Evolutionary conservation across 768 basidiomycete genomes (phyloP), one percentile per base, ranked within the genome.

Genomic region (Naematelia aurantialba): DNA sequence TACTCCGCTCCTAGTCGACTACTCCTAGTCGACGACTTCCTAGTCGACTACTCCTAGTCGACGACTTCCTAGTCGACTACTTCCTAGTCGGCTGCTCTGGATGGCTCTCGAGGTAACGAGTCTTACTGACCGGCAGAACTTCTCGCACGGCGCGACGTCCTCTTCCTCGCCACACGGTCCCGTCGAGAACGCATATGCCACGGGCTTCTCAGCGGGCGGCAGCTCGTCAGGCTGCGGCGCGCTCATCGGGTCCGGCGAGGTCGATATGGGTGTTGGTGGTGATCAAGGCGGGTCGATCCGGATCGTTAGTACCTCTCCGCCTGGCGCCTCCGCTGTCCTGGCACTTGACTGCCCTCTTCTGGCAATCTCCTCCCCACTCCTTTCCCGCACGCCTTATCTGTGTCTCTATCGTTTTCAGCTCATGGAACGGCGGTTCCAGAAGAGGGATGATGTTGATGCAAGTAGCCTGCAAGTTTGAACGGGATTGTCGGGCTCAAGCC

Each of bases 211-310:
- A 8, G 67, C 78, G 5, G 81, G 80, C 3, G 81, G 81, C 4
- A 79, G 79, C n/a, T 78, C 76, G 55, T 81, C 80, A 3, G 81
- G 81, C 11, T 80, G 79, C 52, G 80, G 78, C 8, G 78, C 76
- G 5, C 77, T 81, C n/a, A 68, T 82, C 5, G 79, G 77, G 0
- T 63, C 70, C 2, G 79, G 78, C 11, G 74, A 72, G 25, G 79
- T 77, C 13, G 80, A 81, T 54, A 72, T 82, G 74, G 81, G 74
- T n/a, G 77, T 82, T 27, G 81, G 81, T 0, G 81, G 79, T 11
- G 81, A 82, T 59, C 81, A 82, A 60, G 81, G 81, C 21, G 81
- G 81, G 1, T 78, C 76, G 19, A 81, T 82, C 45, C 76, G 81
- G 14, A 71, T 74, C 42, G 72, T 73, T n/a, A 62, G 69, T 62